phyloP scores from a whole-genome alignment of 805 yeast genomes.

The Sugiyamaella floridensis region DNA sequence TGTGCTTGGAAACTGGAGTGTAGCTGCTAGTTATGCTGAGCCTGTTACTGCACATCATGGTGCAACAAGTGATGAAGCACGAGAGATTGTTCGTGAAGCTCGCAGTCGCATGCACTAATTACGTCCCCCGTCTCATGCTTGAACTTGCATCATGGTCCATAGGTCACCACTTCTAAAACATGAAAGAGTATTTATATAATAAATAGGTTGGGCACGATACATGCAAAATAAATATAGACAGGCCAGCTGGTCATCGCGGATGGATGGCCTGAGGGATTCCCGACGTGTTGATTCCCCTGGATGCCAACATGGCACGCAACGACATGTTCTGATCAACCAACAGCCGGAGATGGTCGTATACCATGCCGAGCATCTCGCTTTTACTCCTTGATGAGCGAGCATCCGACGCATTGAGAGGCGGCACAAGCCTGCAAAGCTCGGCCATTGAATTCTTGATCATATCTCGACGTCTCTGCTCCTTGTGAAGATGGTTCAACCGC shows the following conservation, averaged over 20 bases:
- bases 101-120: neutral
- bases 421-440: slow-evolving; percentile 33
- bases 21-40: slow-evolving; percentile 67
- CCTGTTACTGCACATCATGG: slow-evolving; percentile 69
- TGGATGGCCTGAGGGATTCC: slow-evolving; percentile 11
- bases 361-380: slow-evolving; percentile 22
- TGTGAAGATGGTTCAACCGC: slow-evolving; percentile 33
- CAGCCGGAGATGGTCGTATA: slow-evolving; percentile 22
- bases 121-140: neutral
- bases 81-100: slow-evolving; percentile 52
- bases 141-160: neutral
- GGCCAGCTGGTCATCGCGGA: neutral
- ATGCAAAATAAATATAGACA: neutral
- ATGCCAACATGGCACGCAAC: slow-evolving; percentile 19
- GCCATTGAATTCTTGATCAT: slow-evolving; percentile 33
- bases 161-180: neutral
- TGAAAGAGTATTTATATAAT: neutral
- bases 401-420: slow-evolving; percentile 19
- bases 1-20: slow-evolving; percentile 48
- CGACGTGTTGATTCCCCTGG: slow-evolving; percentile 17
- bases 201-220: neutral
- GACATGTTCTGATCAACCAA: slow-evolving; percentile 23
- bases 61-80: slow-evolving; percentile 82
- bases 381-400: slow-evolving; percentile 20
- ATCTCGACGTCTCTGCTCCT: slow-evolving; percentile 37